A percentile compares a stretch with the other conserved stretches of the same genome.
phyloP scores from a whole-genome alignment of 345 rosid genomes.

The Geranium brycei region DNA sequence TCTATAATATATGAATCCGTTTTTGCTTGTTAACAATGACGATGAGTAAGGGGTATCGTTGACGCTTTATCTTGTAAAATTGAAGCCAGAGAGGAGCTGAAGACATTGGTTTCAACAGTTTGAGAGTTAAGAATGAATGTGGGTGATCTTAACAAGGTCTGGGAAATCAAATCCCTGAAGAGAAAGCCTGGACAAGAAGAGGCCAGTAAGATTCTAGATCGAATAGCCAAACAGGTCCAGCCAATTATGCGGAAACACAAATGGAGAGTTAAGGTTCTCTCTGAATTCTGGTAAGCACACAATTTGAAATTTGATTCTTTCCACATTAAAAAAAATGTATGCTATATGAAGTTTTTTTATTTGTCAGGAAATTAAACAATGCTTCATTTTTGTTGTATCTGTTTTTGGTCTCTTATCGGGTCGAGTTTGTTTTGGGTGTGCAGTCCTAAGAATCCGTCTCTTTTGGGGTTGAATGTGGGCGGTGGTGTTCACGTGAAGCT shows the following conservation, averaged over 20 bases:
- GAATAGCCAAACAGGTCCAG: constrained; percentile 51
- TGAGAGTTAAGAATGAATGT: constrained; percentile 4
- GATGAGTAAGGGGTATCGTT: no score
- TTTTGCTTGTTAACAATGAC: no score
- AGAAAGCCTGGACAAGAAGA: constrained; percentile 50
- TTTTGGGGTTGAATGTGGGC: constrained; percentile 72
- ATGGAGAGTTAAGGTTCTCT: constrained; percentile 46
- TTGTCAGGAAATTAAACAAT: neutral
- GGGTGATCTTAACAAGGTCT: constrained; percentile 52
- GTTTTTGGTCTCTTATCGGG: no score
- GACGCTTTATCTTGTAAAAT: no score
- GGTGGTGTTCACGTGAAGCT: constrained; percentile 58
- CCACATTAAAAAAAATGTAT: neutral
- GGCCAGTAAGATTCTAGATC: constrained; percentile 51
- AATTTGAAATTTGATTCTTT: neutral
- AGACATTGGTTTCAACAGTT: neutral
- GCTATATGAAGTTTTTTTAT: neutral
- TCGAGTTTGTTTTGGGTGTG: neutral
- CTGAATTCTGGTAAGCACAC: constrained; percentile 25
- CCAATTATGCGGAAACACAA: constrained; percentile 45
- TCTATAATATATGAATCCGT: no score
- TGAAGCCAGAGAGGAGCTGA: no score
- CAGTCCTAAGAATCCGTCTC: constrained; percentile 59
- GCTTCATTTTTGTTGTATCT: no score
- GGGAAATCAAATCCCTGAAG: constrained; percentile 61